These are phyloP conservation scores for Gnomoniopsis smithogilvyi DNA, from an alignment of 2,329 filamentous ascomycete species.

Conservation along the genomic window DNA sequence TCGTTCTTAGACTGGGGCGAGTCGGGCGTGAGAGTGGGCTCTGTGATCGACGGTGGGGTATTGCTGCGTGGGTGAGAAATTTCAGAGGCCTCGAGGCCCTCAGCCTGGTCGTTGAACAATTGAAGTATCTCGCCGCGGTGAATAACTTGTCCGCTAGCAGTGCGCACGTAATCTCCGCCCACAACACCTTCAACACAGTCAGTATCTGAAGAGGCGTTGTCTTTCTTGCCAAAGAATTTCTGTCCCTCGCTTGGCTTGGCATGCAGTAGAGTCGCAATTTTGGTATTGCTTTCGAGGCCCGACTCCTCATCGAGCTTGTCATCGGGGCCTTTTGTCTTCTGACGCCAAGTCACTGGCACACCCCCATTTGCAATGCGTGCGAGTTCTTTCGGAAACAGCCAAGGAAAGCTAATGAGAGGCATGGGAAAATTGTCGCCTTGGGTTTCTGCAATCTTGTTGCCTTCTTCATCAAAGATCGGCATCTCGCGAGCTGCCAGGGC, in stretches of 20 bases:
- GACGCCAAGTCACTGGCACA: neutral
- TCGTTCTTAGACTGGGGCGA: neutral
- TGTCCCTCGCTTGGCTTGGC: neutral
- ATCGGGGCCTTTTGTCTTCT: neutral
- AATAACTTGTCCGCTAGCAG: conserved; percentile 26
- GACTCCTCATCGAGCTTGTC: neutral
- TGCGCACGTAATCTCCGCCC: conserved; percentile 24
- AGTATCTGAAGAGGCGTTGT: conserved; percentile 16
- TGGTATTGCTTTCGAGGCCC: neutral
- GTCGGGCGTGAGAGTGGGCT: neutral
- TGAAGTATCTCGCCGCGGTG: conserved; percentile 31
- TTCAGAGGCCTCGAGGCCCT: conserved; percentile 12
- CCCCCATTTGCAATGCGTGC: conserved; percentile 60
- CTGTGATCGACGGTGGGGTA: too few relatives aligned
- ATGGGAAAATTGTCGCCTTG: conserved; percentile 40
- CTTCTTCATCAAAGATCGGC: conserved; percentile 17
- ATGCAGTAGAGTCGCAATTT: neutral
- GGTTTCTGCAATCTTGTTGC: conserved; percentile 29
- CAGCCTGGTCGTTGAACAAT: conserved; percentile 25
- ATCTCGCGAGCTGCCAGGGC: conserved; percentile 46
- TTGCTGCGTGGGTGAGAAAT: too few relatives aligned
- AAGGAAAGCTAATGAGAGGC: conserved; percentile 91
- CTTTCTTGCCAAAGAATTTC: neutral
- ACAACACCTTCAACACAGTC: neutral
- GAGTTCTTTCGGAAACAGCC: conserved; percentile 76